These are phyloP conservation scores for Solanum hybrid DNA, from an alignment of 305 asterid genomes.

Conservation along the genomic window DNA sequence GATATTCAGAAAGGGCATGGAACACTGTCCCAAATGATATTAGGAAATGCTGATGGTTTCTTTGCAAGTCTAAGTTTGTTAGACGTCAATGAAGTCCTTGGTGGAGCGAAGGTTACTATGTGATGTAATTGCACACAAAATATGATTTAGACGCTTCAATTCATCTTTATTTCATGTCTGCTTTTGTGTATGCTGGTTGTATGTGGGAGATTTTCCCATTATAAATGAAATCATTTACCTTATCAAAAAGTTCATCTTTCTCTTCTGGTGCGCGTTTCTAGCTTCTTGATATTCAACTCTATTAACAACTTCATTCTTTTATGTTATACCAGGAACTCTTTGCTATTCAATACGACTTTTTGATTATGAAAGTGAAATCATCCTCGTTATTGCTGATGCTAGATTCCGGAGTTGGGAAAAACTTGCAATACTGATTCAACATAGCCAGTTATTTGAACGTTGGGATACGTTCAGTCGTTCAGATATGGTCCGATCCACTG, in stretches of 20 bases:
- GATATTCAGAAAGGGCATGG: neutral
- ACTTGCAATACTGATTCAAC: neutral
- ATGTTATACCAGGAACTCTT: neutral
- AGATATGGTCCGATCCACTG: neutral
- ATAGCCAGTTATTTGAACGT: neutral
- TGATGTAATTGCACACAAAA: neutral
- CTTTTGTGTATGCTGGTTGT: neutral
- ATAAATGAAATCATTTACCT: neutral
- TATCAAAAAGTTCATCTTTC: neutral
- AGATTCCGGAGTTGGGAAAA: neutral
- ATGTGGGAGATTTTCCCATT: neutral
- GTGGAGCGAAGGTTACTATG: neutral
- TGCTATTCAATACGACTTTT: neutral
- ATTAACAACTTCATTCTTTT: neutral
- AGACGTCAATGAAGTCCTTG: neutral
- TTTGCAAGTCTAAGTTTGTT: neutral
- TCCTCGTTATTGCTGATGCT: neutral
- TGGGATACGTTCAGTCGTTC: neutral
- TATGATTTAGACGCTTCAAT: neutral
- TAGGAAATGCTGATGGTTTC: neutral
- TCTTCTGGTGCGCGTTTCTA: neutral
- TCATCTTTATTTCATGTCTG: neutral
- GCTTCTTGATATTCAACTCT: neutral
- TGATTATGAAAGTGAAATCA: neutral
- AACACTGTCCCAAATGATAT: neutral